Percentiles rank a stretch among this genome's conserved stretches.
Evolutionary conservation across 202 grass and related monocot species (phyloP).

Genomic region (Tripidium arundinaceum): DNA sequence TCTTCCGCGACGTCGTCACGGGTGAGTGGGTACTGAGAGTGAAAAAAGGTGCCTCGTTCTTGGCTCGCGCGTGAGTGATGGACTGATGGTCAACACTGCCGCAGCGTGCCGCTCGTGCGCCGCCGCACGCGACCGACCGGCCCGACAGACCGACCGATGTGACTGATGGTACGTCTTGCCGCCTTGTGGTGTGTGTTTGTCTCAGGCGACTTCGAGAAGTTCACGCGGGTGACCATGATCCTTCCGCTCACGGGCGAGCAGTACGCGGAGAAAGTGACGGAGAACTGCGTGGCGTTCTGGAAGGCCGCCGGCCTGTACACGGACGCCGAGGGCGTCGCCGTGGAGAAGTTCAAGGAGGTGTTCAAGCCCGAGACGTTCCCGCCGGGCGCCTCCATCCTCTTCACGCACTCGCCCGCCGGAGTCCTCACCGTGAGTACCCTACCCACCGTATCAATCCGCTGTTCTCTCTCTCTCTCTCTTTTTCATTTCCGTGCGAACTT

Average conservation of each 20-base stretch:
- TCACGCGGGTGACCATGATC: conserved; percentile 61
- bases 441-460: no score
- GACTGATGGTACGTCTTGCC: no score
- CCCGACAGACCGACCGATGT: no score
- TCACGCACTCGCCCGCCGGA: conserved; percentile 61
- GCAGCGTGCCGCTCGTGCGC: no score
- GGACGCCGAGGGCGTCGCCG: conserved; percentile 58
- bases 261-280: conserved; percentile 79
- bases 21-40: conserved; percentile 37
- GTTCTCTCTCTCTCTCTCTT: no score
- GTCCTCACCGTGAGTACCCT: conserved; percentile 41
- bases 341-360: conserved; percentile 65
- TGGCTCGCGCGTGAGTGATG: no score
- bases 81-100: no score
- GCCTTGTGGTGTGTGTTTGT: not conserved
- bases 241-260: conserved; percentile 71
- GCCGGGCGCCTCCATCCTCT: conserved; percentile 83
- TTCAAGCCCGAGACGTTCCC: conserved; percentile 65
- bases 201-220: conserved; percentile 83
- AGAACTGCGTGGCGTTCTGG: conserved; percentile 79
- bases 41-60: no score
- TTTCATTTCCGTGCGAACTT: not conserved
- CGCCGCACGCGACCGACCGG: no score
- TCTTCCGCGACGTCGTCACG: conserved; percentile 65
- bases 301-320: conserved; percentile 65